Evolutionary conservation across 1,284 basidiomycete species (phyloP).

Genomic region (Fomitopsis schrenkii): DNA sequence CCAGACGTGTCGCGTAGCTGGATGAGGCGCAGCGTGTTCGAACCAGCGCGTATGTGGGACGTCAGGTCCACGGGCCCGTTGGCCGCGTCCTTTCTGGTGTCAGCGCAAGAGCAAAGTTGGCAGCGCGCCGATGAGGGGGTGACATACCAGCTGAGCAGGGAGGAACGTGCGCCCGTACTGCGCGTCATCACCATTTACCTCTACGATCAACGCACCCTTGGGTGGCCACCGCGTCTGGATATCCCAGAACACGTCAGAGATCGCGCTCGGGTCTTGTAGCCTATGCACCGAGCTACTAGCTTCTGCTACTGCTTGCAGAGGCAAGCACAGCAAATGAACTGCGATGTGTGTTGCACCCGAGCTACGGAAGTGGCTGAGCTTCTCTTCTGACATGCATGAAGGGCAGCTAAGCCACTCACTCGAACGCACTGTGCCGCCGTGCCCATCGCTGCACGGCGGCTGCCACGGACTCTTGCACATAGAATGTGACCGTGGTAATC

Average conservation of each 20-base stretch:
- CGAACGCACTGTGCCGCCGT: slow-evolving; percentile 15
- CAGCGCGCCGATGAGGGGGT: neutral
- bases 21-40: slow-evolving; percentile 41
- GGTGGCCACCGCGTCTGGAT: slow-evolving; percentile 44
- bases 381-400: no score
- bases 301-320: slow-evolving; percentile 25
- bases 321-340: slow-evolving; percentile 39
- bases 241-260: slow-evolving; percentile 29
- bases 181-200: slow-evolving; percentile 34
- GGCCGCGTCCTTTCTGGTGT: slow-evolving; percentile 11
- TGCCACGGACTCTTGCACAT: slow-evolving; percentile 30
- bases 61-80: slow-evolving; percentile 36
- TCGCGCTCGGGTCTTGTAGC: slow-evolving; percentile 23
- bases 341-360: slow-evolving; percentile 22
- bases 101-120: neutral
- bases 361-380: slow-evolving; percentile 1
- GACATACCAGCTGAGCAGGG: slow-evolving; percentile 35
- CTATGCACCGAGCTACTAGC: slow-evolving; percentile 22
- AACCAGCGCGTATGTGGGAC: slow-evolving; percentile 32
- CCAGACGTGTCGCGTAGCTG: slow-evolving; percentile 39
- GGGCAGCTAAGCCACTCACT: slow-evolving; percentile 16
- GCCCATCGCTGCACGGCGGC: slow-evolving; percentile 22
- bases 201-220: slow-evolving; percentile 40
- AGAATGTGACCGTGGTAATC: slow-evolving; percentile 29
- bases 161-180: slow-evolving; percentile 27